phyloP scores from a whole-genome alignment of 192 early-diverging fungal genomes.

The Backusella circina region DNA sequence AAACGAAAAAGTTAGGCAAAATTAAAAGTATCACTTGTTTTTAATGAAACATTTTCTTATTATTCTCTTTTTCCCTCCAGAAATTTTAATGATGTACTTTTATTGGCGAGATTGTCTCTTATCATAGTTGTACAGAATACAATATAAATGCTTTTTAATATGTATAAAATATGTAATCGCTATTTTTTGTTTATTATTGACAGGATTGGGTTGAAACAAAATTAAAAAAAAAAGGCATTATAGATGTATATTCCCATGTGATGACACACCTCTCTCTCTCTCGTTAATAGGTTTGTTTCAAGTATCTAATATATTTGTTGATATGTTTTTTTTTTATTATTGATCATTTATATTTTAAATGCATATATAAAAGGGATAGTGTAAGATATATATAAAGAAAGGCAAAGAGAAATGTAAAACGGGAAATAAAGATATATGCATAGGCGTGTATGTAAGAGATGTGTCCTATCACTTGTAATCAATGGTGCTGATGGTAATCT shows the following conservation, averaged over 20 bases:
- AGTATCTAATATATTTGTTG: background rate
- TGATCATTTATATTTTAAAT: no score
- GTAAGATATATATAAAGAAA: background rate
- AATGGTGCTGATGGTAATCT: background rate
- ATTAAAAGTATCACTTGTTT: background rate
- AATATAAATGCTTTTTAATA: background rate
- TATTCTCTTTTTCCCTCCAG: background rate
- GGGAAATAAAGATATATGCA: background rate
- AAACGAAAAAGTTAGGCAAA: background rate
- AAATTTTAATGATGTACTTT: background rate
- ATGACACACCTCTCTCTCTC: background rate
- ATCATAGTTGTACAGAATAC: background rate
- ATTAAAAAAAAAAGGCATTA: background rate
- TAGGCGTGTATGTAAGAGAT: background rate
- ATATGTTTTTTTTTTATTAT: background rate
- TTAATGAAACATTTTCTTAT: background rate
- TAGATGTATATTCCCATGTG: background rate
- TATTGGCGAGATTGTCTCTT: background rate
- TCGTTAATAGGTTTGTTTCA: background rate
- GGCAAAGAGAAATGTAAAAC: background rate
- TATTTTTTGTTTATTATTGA: background rate
- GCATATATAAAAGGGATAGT: no score
- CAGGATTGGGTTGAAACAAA: background rate
- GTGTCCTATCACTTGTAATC: background rate
- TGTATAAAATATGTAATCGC: background rate